Evolutionary conservation across 495 filamentous ascomycete species (phyloP).

Genomic region (Barbatosphaeria neglecta): DNA sequence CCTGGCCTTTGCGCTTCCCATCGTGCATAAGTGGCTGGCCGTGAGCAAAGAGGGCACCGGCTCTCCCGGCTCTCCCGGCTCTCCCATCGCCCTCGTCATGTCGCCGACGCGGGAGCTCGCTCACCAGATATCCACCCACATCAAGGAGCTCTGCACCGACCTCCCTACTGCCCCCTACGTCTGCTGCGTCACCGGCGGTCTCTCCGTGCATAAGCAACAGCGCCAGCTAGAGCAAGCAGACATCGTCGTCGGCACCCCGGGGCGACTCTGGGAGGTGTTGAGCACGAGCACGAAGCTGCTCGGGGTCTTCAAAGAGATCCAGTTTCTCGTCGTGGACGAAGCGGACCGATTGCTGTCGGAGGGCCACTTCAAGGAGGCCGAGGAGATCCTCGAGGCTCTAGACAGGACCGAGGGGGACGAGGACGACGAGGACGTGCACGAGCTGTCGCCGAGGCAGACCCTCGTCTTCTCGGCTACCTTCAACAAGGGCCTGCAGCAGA

Average conservation of each 20-base stretch:
- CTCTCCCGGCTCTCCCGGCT: conserved; percentile 21
- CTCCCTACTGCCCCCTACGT: conserved; percentile 56
- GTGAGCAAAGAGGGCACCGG: conserved; percentile 22
- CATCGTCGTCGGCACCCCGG: conserved; percentile 85
- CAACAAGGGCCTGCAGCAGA: conserved; percentile 78
- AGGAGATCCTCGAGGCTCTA: conserved; percentile 69
- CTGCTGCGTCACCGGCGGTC: conserved; percentile 72
- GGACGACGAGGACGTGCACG: conserved; percentile 18
- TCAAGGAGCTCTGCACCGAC: conserved; percentile 56
- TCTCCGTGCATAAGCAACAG: conserved; percentile 88
- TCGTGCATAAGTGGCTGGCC: conserved; percentile 53
- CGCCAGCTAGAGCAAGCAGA: conserved; percentile 65
- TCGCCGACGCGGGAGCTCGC: conserved; percentile 89
- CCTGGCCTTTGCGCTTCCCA: conserved; percentile 69
- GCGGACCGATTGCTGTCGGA: conserved; percentile 86
- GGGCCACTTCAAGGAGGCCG: conserved; percentile 88
- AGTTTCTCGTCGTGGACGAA: conserved; percentile 86
- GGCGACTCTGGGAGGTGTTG: conserved; percentile 87
- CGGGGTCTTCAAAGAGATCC: conserved; percentile 55
- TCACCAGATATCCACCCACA: conserved; percentile 75
- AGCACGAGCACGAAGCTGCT: conserved; percentile 41
- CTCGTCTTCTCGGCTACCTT: conserved; percentile 96
- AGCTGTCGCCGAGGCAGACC: conserved; percentile 47
- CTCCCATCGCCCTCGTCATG: conserved; percentile 74
- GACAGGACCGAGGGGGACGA: conserved; percentile 40